Percentiles rank a stretch among this genome's conserved stretches.
Evolutionary conservation across 2,329 filamentous ascomycete species (phyloP).

Genomic region (Aschersonia sp.): DNA sequence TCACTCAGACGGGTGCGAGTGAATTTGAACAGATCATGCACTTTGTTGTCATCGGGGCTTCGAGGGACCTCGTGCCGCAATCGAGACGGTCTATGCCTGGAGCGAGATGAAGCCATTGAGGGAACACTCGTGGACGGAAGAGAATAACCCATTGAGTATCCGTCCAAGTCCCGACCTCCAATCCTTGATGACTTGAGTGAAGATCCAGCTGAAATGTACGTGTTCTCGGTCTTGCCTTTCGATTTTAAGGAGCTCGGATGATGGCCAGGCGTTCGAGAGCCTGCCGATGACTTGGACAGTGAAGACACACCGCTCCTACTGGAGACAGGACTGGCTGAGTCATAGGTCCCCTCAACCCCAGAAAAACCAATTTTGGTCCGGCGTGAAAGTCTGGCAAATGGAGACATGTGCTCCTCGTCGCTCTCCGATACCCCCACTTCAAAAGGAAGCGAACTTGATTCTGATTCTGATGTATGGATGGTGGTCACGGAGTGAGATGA

Average conservation of each 20-base stretch:
- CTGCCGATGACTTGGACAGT: slow-evolving; percentile 36
- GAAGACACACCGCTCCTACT: slow-evolving; percentile 48
- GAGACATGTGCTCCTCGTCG: slow-evolving; percentile 65
- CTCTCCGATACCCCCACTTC: slow-evolving; percentile 52
- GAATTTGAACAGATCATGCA: slow-evolving; percentile 74
- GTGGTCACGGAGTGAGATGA: slow-evolving; percentile 29
- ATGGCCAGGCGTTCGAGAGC: slow-evolving; percentile 34
- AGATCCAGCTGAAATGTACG: slow-evolving; percentile 50
- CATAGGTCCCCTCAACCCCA: slow-evolving; percentile 43
- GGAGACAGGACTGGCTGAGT: slow-evolving; percentile 52
- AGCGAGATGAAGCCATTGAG: slow-evolving; percentile 33
- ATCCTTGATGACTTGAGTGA: slow-evolving; percentile 26
- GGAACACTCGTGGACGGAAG: slow-evolving; percentile 19
- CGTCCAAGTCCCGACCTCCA: slow-evolving; percentile 27
- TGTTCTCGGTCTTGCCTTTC: slow-evolving; percentile 44
- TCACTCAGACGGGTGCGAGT: slow-evolving; percentile 69
- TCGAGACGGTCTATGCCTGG: slow-evolving; percentile 44
- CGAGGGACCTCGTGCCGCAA: slow-evolving; percentile 67
- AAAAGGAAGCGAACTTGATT: slow-evolving; percentile 37
- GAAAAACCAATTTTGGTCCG: slow-evolving; percentile 47
- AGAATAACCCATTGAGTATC: slow-evolving; percentile 34
- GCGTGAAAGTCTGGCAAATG: slow-evolving; percentile 59
- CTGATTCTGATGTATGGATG: slow-evolving; percentile 36
- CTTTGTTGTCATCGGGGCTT: slow-evolving; percentile 57
- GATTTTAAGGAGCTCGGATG: slow-evolving; percentile 37